A percentile compares a stretch with the other conserved stretches of the same genome.
phyloP scores from a whole-genome alignment of 2,329 filamentous ascomycete genomes.

The Aspergillus texensis region DNA sequence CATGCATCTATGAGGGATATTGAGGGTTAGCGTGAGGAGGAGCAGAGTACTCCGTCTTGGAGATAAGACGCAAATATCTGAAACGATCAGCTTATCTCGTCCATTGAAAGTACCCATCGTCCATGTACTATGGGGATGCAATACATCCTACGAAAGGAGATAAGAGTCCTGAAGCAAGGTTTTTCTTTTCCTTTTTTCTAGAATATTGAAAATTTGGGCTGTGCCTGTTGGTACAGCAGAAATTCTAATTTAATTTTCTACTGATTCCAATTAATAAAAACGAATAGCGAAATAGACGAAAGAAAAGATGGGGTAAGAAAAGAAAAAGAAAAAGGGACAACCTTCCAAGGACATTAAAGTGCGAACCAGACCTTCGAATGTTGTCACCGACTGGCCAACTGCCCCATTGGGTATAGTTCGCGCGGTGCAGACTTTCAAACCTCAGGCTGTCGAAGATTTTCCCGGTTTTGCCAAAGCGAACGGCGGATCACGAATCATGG shows the following conservation, averaged over 20 bases:
- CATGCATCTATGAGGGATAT: neutral
- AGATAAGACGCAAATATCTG: neutral
- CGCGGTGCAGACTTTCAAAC: neutral
- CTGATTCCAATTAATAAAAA: no score
- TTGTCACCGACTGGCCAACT: neutral
- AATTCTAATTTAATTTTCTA: neutral
- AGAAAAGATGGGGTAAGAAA: neutral
- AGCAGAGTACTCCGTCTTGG: constrained; percentile 5
- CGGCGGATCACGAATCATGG: constrained; percentile 1
- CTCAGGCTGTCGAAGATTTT: constrained; percentile 1
- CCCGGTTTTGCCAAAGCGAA: constrained; percentile 3
- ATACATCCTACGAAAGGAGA: neutral
- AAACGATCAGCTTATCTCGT: constrained; percentile 2
- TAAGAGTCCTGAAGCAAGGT: neutral
- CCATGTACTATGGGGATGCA: no score
- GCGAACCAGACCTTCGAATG: neutral
- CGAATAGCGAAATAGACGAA: no score
- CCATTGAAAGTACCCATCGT: neutral
- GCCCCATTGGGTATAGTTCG: neutral
- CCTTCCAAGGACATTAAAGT: neutral
- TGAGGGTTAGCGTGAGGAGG: constrained; percentile 1
- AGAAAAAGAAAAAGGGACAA: neutral
- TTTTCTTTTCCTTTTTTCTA: neutral
- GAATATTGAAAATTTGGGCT: neutral
- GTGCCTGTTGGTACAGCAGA: neutral